Evolutionary conservation across 1,139 yeast genomes (phyloP).

Genomic region (Hanseniaspora sp.): DNA sequence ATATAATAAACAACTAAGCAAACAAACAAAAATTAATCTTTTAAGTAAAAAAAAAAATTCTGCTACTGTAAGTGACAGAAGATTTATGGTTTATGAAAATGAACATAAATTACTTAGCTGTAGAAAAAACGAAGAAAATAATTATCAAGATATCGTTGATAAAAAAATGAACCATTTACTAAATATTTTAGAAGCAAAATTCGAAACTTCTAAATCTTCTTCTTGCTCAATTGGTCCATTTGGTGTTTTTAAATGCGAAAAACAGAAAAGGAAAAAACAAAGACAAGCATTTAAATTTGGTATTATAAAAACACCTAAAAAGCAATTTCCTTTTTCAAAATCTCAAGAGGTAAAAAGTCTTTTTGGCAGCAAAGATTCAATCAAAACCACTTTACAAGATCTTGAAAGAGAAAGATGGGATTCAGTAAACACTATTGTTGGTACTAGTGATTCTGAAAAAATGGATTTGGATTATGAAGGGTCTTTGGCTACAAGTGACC

Average conservation of each 20-base stretch:
- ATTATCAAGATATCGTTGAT: slow-evolving; percentile 23
- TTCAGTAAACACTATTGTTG: neutral
- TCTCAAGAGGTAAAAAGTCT: neutral
- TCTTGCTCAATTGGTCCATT: neutral
- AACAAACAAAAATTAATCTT: neutral
- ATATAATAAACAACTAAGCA: neutral
- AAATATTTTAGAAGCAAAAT: slow-evolving; percentile 19
- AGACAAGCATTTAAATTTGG: neutral
- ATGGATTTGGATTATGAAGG: neutral
- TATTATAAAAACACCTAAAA: no score
- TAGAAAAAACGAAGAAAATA: slow-evolving; percentile 21
- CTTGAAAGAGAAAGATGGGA: neutral
- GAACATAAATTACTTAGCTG: slow-evolving; percentile 18
- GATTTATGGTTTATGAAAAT: slow-evolving; percentile 27
- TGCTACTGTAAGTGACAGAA: slow-evolving; percentile 25
- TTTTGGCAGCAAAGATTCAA: neutral
- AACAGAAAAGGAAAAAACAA: neutral
- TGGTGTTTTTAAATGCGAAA: neutral
- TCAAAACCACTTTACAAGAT: neutral
- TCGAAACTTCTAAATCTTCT: neutral
- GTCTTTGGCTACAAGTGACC: neutral
- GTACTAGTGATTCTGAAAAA: neutral
- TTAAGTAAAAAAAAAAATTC: slow-evolving; percentile 9
- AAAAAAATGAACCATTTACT: slow-evolving; percentile 20
- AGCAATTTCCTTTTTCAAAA: no score